Conservation (phyloP, 2,329 filamentous ascomycete species). For the Pseudocercospora vitis region DNA sequence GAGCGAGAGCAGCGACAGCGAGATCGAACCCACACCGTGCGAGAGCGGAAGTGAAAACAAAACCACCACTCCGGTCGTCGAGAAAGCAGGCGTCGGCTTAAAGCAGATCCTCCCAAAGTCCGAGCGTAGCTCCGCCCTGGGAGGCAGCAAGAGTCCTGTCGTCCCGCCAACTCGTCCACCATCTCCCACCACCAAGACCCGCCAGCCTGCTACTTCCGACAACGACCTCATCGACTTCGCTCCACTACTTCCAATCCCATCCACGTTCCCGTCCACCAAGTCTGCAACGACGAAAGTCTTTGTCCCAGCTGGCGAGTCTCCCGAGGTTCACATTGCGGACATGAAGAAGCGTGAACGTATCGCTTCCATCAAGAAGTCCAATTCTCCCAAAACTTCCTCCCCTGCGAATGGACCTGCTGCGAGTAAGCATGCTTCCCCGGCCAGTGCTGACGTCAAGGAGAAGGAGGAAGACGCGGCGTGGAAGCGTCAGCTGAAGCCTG, state of each 20-base stretch:
- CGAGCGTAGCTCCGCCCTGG: slow-evolving; percentile 4
- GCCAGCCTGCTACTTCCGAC: slow-evolving; percentile 22
- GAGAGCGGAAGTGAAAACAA: slow-evolving; percentile 8
- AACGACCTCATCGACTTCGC: slow-evolving; percentile 34
- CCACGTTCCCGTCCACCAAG: background rate
- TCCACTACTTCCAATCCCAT: slow-evolving; percentile 18
- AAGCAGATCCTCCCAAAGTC: slow-evolving; percentile 8
- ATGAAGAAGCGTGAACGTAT: slow-evolving; percentile 7
- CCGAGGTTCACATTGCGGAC: slow-evolving; percentile 31
- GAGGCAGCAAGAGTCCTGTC: slow-evolving; percentile 5
- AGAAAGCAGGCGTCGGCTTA: background rate
- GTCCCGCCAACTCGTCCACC: slow-evolving; percentile 15
- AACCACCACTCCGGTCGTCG: background rate
- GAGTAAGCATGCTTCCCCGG: slow-evolving; percentile 20
- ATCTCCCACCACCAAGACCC: slow-evolving; percentile 14
- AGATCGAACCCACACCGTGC: slow-evolving; percentile 1
- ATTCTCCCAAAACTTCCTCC: slow-evolving; percentile 36
- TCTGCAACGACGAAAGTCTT: slow-evolving; percentile 32
- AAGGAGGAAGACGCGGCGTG: slow-evolving; percentile 8
- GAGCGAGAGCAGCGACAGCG: slow-evolving; percentile 18
- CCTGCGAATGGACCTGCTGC: no score
- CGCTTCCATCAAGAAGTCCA: no score
- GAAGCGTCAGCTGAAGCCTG: slow-evolving; percentile 8
- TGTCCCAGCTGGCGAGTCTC: slow-evolving; percentile 34
- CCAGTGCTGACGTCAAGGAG: slow-evolving; percentile 12